Conservation (phyloP, 257 asterid genomes). For the Mitragyna speciosa region DNA sequence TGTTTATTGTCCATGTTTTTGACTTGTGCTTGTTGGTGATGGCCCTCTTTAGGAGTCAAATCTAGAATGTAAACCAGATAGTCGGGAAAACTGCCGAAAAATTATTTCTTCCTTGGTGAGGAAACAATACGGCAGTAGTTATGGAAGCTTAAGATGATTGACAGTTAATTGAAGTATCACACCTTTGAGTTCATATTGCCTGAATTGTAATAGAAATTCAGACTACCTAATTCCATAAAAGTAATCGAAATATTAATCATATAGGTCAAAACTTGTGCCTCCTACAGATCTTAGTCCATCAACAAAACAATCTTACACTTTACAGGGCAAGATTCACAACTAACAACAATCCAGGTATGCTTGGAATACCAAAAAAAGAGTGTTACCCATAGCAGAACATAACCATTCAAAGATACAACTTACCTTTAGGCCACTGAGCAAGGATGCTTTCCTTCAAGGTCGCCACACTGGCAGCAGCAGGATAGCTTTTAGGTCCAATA, state of each 20-base stretch:
- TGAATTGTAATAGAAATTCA: neutral
- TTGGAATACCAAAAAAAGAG: neutral
- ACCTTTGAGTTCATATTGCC: neutral
- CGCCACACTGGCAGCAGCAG: conserved; percentile 64
- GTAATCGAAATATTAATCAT: neutral
- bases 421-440: conserved; percentile 96
- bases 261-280: neutral
- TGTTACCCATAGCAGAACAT: neutral
- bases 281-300: neutral
- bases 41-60: neutral
- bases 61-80: neutral
- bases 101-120: neutral
- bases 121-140: too few relatives aligned
- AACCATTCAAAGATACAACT: conserved; percentile 19
- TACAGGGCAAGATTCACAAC: neutral
- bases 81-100: neutral
- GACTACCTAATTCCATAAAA: neutral
- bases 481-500: conserved; percentile 74
- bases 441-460: conserved; percentile 82
- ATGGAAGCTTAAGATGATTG: neutral
- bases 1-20: neutral
- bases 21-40: neutral
- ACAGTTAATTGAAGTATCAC: conserved; percentile 1
- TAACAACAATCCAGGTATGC: neutral
- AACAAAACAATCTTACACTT: neutral